Base-by-base conservation (phyloP, 805 yeast genomes). In the Danielia oregonensis region DNA sequence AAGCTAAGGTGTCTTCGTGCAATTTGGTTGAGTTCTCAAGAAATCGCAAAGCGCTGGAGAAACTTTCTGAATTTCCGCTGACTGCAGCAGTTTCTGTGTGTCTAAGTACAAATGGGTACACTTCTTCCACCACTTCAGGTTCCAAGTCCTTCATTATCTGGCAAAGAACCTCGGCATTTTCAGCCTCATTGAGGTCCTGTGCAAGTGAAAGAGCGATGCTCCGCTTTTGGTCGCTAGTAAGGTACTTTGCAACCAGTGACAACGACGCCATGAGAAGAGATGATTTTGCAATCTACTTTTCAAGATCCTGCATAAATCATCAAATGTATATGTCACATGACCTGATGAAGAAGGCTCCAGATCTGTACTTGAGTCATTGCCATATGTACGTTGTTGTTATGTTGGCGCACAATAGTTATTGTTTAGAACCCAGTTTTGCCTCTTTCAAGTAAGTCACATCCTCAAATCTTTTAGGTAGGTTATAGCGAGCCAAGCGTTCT, bases 61-160 rank as follows among this genome's bases (percentile, higher is more conserved):
- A 25, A n/a, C 14, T 13, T 4, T 24, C 25, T 2, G 22, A 23
- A 4, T 34, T 24, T 2, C 39, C 43, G 9, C 18, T 10, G 14
- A 25, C 26, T 13, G 35, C 23, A 2, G 39, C 33, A 4, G 25
- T 8, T 11, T 33, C 17, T 8, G 31, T 23, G 19, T 37, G 42
- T 6, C 28, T 24, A 24, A 33, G 28, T 14, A 42, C 21, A 7
- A 31, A 19, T 10, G 44, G 40, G 13, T 43, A 29, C 13, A 44
- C 26, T 19, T 18, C 14, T 4, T 35, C 33, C 11, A 35, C 18
- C 11, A 27, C 14, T 12, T 22, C 23, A 6, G 26, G 17, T 22
- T 33, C 36, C 26, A 45, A 24, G 6, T 38, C 39, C 13, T 40
- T 30, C 15, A 46, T 31, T 17, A 46, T 40, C 31, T 39, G 39